Base-by-base conservation (phyloP, 2,329 filamentous ascomycete species). In the Penicillium sp. region DNA sequence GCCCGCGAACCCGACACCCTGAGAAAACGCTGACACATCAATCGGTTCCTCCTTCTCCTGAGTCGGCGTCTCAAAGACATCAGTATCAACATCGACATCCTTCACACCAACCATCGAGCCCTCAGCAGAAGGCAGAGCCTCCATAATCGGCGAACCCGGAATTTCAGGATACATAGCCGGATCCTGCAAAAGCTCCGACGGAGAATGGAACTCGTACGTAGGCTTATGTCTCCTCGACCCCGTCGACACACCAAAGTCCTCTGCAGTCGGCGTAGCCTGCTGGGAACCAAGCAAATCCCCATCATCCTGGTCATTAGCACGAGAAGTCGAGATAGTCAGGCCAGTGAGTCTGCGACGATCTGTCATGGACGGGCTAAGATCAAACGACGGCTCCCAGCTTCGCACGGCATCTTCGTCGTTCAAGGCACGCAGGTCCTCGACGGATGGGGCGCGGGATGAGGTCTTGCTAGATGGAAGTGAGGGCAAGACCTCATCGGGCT, bases 201-300 rank as follows among this genome's bases (percentile, higher is more conserved):
- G 79, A 19, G 80, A 81, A 62, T 82, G 80, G 59, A 82, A 82
- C 55, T 81, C 78, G 59, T 81, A 80, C 42, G 76, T 80, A 1
- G 72, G 76, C 60, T 77, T 77, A 40, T 82, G 77, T 42, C 77
- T 75, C 60, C 74, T 76, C 13, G 64, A 64, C 30, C 61, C 63
- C 53, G 71, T 63, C 56, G 61, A 33, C 2, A 69, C 70, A 50
- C 78, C 73, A 56, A 84, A 84, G 10, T 80, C 75, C 19, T 81
- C 83, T 4, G 88, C 88, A 63, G 87, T 91, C 1, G 91, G 90
- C 1, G 90, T 93, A 0, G 85, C 84, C 70, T 91, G 86, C 66
- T 88, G 81, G 6, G 89, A 91, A 49, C 83, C 88, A 9, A 88
- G 78, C 30, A 84, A 72, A 54, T 88, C 85, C 9, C 65, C 30